A percentile compares a stretch with the other conserved stretches of the same genome.
These are phyloP conservation scores for Fraxinus greggii DNA, from an alignment of 305 asterid species.

Conservation along the genomic window DNA sequence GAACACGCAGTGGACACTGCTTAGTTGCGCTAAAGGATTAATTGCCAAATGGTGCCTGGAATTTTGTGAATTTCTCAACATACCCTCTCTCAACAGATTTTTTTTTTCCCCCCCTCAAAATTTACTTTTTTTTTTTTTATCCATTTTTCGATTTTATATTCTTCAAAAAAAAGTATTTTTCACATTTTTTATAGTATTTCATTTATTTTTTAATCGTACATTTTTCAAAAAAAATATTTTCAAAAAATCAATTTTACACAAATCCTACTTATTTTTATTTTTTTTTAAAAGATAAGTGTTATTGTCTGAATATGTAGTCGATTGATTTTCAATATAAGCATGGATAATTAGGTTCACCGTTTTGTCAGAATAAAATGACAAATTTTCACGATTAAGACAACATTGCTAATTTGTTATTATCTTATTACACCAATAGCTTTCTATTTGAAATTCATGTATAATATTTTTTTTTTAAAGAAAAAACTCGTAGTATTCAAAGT, in stretches of 20 bases:
- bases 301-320: not conserved
- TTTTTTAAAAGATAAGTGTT: too few relatives aligned
- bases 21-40: not conserved
- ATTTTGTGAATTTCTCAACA: not conserved
- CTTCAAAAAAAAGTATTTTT: too few relatives aligned
- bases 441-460: too few relatives aligned
- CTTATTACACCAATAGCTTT: too few relatives aligned
- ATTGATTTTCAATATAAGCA: not conserved
- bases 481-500: not conserved
- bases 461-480: too few relatives aligned
- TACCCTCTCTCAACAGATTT: too few relatives aligned
- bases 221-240: too few relatives aligned
- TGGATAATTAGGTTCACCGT: not conserved
- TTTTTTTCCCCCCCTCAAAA: too few relatives aligned
- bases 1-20: not conserved
- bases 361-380: not conserved
- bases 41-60: slow-evolving; percentile 1
- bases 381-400: not conserved
- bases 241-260: not conserved
- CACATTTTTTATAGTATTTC: too few relatives aligned
- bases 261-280: not conserved
- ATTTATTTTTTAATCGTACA: too few relatives aligned
- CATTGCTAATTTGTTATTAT: not conserved
- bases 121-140: too few relatives aligned
- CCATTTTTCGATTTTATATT: too few relatives aligned